Base-by-base conservation (phyloP, 768 basidiomycete species). In the Lactifluus volemus region DNA sequence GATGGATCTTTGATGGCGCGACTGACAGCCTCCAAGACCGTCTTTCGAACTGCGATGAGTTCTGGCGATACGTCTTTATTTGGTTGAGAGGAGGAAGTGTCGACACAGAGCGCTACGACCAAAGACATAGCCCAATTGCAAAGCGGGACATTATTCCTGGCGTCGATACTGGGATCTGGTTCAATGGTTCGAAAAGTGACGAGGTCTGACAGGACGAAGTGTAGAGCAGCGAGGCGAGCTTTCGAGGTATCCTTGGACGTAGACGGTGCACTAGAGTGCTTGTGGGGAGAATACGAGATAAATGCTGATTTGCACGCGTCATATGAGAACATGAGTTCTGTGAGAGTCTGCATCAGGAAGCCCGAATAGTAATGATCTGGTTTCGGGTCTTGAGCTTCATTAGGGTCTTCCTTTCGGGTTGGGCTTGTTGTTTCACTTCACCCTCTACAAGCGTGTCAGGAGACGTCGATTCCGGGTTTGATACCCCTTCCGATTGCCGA, bases 271-370 rank as follows among this genome's bases (percentile, higher is more conserved):
- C 82, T 79, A 1, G 74, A 67, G 32, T 83, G 81, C 65, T 78
- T 81, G 74, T 86, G 88, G 4, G 84, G 79, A 0, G 84, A 82
- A 67, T 83, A 92, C 0, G 89, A 86, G 55, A 97, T 71, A 73
- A 99, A 92, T 5, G 88, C 85, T 29, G 85, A 70, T 72, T 98
- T 99, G 83, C 92, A 95, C 6, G 84, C 72, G 66, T 93, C 88
- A 68, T 98, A 99, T 12, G 93, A 98, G 63, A 96, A 92, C 12
- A 97, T 74, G 10, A 98, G 76, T 73, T 99, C 97, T 3, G 93
- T 91, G 49, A 98, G 77, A 65, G 85, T 88, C 70, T 94, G 90
- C 88, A 95, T 92, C 64, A 92, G 74, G 79, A 95, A 92, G 68
- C 86, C 89, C 15, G 81, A 77, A 67, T 89, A 90, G 73, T 74